These are phyloP conservation scores for Metschnikowia arizonensis DNA, from an alignment of 805 yeast genomes.

Conservation along the genomic window DNA sequence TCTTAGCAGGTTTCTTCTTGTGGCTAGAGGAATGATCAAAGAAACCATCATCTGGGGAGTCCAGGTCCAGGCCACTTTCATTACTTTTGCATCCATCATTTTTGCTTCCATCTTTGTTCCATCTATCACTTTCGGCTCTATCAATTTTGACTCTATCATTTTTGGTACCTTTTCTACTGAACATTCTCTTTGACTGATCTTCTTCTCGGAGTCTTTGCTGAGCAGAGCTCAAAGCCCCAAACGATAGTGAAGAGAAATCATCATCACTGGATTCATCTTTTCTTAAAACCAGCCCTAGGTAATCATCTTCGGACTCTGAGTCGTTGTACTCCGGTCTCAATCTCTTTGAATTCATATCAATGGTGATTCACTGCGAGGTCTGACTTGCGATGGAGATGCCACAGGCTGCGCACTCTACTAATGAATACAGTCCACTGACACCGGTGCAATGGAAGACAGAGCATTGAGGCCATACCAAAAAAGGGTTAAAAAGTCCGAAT, in stretches of 20 bases:
- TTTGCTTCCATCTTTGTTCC: conserved; percentile 8
- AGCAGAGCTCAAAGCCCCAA: conserved; percentile 61
- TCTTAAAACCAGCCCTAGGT: conserved; percentile 17
- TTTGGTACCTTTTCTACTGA: no score
- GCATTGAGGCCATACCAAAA: no score
- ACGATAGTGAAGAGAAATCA: conserved; percentile 53
- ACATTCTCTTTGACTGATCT: conserved; percentile 19
- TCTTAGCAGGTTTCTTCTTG: conserved; percentile 22
- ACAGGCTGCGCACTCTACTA: conserved; percentile 2
- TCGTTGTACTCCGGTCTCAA: conserved; percentile 15
- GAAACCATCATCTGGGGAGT: conserved; percentile 14
- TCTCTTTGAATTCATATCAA: conserved; percentile 7
- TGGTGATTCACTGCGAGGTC: not conserved
- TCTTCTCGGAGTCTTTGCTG: conserved; percentile 43
- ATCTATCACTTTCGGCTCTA: conserved; percentile 8
- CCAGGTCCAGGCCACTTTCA: conserved; percentile 21
- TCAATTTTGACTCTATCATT: no score
- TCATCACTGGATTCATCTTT: conserved; percentile 20
- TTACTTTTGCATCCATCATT: no score
- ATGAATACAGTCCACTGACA: not conserved
- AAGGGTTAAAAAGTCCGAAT: no score
- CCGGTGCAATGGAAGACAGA: not conserved
- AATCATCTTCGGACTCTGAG: conserved; percentile 19
- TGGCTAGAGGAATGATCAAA: conserved; percentile 8
- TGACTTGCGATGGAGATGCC: conserved; percentile 4